Base-by-base conservation (phyloP, 805 yeast genomes). In the Metahyphopichia silvanorum region DNA sequence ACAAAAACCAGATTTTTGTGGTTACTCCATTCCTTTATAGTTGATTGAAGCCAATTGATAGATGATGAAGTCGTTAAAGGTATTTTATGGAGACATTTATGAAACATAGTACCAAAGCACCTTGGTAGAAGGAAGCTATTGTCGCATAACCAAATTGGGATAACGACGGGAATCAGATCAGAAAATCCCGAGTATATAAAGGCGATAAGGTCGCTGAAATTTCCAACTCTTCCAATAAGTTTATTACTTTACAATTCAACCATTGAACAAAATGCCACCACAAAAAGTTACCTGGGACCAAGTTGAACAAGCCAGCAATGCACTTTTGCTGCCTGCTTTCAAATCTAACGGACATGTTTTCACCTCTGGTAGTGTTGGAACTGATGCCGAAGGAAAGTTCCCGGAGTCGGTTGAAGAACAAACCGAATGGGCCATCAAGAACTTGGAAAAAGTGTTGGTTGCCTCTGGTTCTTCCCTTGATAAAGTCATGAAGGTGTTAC, bases 401-500 rank as follows among this genome's bases (percentile, higher is more conserved):
- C 64, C 75, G 14, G 55, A 48, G 7, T 57, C 57, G 19, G 56
- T 70, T 31, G 65, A 49, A 26, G 54, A 54, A 29, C 79, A 74
- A 46, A 60, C 76, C 16, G 60, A 57, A 35, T 29, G 47, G 27
- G 74, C 73, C 10, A 60, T 73, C 31, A 40, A 51, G 26, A 69
- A 64, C 43, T 47, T 73, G 37, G 52, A 57, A 34, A 49, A 40
- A 3, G 65, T 65, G 5, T 50, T 74, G 27, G 53, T 55, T 27
- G 57, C 60, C 2, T 49, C 71, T 26, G 76, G 76, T 4, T 60
- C 76, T 0, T 59, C 69, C 5, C 31, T 64, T 9, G 71, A 62
- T 31, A 57, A 57, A 31, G 69, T 67, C 10, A 37, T 73, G 39
- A 74, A 74, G 50, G 74, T 71, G 0, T 48, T 71, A 21, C 52